These are phyloP conservation scores for Staphylotrichum longicolle DNA, from an alignment of 495 filamentous ascomycete species.

Conservation along the genomic window DNA sequence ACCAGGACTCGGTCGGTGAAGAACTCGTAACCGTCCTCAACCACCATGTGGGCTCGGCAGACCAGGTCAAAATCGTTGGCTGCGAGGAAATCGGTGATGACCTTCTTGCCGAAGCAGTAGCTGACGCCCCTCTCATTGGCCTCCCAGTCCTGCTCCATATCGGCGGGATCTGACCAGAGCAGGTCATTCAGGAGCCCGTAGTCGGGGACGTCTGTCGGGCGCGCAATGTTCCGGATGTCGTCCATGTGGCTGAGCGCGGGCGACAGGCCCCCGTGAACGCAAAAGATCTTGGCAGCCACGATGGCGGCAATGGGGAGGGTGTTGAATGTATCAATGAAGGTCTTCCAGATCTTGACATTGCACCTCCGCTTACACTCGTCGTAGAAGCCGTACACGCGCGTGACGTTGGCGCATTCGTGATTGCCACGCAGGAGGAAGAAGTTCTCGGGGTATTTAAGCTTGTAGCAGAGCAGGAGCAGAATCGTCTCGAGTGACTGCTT, in stretches of 20 bases:
- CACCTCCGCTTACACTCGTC: constrained; percentile 97
- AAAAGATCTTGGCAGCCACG: constrained; percentile 98
- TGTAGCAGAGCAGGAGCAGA: constrained; percentile 92
- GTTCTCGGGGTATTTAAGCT: constrained; percentile 97
- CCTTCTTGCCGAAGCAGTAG: constrained; percentile 98
- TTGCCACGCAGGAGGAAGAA: constrained; percentile 97
- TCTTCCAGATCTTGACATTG: constrained; percentile 99
- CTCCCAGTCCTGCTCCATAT: constrained; percentile 98
- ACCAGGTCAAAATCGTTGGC: constrained; percentile 96
- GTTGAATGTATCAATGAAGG: constrained; percentile 98
- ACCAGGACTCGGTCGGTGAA: constrained; percentile 94
- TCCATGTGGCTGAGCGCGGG: constrained; percentile 95
- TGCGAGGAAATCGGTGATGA: constrained; percentile 94
- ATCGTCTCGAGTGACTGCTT: constrained; percentile 98
- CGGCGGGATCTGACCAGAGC: constrained; percentile 96
- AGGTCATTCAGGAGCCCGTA: constrained; percentile 96
- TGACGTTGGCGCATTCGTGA: constrained; percentile 98
- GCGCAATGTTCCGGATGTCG: constrained; percentile 92
- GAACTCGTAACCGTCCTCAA: constrained; percentile 99
- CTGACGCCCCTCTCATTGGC: constrained; percentile 96
- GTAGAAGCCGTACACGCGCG: constrained; percentile 97
- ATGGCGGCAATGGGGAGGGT: constrained; percentile 92
- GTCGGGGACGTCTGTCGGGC: constrained; percentile 96
- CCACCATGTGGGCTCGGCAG: constrained; percentile 98
- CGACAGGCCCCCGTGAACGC: constrained; percentile 94